These are phyloP conservation scores for Halophytophthora batemanensis DNA, from an alignment of 352 stramenopile species.

Conservation along the genomic window DNA sequence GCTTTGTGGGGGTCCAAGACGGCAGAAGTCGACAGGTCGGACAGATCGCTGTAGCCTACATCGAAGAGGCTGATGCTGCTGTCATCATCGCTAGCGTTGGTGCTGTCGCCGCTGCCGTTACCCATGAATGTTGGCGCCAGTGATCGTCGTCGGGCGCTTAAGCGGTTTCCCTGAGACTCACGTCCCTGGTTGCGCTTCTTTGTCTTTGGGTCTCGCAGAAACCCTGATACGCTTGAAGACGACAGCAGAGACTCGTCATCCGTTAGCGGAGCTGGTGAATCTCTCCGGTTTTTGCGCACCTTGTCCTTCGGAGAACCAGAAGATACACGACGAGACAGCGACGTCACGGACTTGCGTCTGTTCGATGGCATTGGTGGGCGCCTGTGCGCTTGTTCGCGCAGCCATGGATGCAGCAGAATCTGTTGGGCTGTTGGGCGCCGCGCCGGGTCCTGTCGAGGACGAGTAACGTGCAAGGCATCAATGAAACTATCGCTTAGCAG, in stretches of 20 bases:
- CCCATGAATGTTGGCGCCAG: constrained; percentile 1
- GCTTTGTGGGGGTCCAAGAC: constrained; percentile 2
- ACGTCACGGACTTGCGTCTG: constrained; percentile 13
- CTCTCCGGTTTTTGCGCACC: constrained; percentile 12
- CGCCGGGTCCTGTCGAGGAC: constrained; percentile 34
- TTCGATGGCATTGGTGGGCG: constrained; percentile 3
- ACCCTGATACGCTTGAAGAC: constrained; percentile 15
- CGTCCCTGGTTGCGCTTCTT: constrained; percentile 10
- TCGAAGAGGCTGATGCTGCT: constrained; percentile 7
- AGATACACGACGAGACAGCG: not conserved
- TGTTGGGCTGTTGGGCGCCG: constrained; percentile 45
- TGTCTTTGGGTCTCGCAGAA: not conserved
- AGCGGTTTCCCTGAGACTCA: no score
- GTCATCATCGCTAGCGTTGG: constrained; percentile 13
- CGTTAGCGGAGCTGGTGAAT: constrained; percentile 13
- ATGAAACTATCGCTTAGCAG: not conserved
- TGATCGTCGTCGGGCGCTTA: constrained; percentile 6
- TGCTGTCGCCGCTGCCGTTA: constrained; percentile 26
- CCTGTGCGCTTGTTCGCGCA: constrained; percentile 28
- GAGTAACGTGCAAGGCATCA: not conserved
- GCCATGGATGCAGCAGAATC: constrained; percentile 55
- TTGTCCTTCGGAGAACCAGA: constrained; percentile 14
- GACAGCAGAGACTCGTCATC: constrained; percentile 12
- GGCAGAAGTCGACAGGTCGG: constrained; percentile 16
- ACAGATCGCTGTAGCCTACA: constrained; percentile 25